phyloP scores from a whole-genome alignment of 345 rosid genomes.

The Isatis tinctoria region DNA sequence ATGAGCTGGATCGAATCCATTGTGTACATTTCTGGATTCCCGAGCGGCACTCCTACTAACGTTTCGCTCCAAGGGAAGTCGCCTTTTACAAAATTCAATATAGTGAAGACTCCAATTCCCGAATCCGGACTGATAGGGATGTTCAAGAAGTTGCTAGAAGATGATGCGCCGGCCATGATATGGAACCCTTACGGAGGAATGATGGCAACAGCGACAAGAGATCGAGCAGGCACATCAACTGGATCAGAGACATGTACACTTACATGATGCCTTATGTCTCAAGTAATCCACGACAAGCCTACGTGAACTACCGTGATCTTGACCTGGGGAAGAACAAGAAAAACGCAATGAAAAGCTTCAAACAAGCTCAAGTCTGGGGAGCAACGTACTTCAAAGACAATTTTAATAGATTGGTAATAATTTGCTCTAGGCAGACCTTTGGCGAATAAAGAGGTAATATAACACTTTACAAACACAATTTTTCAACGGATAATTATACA shows the following conservation, averaged over 20 bases:
- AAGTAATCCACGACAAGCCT: no score
- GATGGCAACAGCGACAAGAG: constrained; percentile 39
- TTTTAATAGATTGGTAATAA: constrained; percentile 30
- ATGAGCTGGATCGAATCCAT: constrained; percentile 56
- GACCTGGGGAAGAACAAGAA: constrained; percentile 49
- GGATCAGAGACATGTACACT: constrained; percentile 41
- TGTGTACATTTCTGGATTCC: constrained; percentile 45
- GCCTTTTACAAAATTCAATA: constrained; percentile 34
- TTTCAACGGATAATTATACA: no score
- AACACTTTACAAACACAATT: no score
- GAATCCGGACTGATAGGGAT: constrained; percentile 35
- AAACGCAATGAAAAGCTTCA: constrained; percentile 7
- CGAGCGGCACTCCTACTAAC: constrained; percentile 23
- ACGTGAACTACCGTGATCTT: constrained; percentile 58
- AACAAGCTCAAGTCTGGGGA: constrained; percentile 41
- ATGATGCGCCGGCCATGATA: constrained; percentile 41
- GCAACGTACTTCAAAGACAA: constrained; percentile 32
- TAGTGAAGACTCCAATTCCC: constrained; percentile 31
- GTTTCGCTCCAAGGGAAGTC: constrained; percentile 46
- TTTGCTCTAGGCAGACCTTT: no score
- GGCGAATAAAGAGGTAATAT: no score
- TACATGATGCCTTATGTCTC: constrained; percentile 56
- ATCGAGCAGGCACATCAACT: constrained; percentile 26
- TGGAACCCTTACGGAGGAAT: constrained; percentile 66
- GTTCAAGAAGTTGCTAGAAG: constrained; percentile 40